Base-by-base conservation (phyloP, 176 grass and related monocot genomes). In the Tillandsia fasciculata region DNA sequence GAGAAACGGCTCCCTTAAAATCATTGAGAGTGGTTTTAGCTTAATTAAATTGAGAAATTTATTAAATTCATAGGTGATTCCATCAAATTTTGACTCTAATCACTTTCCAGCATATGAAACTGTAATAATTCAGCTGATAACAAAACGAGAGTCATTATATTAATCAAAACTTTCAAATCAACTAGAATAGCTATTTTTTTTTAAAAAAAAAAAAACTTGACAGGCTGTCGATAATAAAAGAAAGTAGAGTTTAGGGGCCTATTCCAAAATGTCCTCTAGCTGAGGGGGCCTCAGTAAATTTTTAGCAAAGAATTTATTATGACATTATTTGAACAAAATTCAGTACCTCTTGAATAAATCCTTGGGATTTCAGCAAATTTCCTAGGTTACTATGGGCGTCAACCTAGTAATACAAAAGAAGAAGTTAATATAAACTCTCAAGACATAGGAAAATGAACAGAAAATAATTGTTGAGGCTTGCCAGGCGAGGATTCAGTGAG, bases 311-410 rank as follows among this genome's bases (percentile, higher is more conserved):
- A 52, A 14, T 1, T 51, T 22, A 49, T 8, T 22, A 49, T 8
- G 12, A 10, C 14, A 71, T 71, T 47, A 11, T 14, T 49, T 27
- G 14, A 8, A 9, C 64, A n/a, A 9, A 27, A 63, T 80, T 50
- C 13, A 58, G 54, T 72, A 92, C 95, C 72, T 99, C 95, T 85
- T 93, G 95, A 68, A 93, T 72, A 28, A 87, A 80, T 63, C 95
- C 95, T 77, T 93, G 89, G n/a, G 94, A 77, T 72, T 99, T 99
- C 95, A 99, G 93, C 69, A 99, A 69, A 70, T 99, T 99, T 68
- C 95, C 95, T 53, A 99, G 77, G 82, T 99, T 99, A 57, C 90
- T 93, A 75, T 99, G 95, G 11, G 95, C 95, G 80, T 99, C 95
- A 84, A 93, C 95, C 95, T 99, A 15, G 29, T 64, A 48, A 88